Evolutionary conservation across 805 yeast genomes (phyloP), one percentile per base, ranked within the genome.

Genomic region (Yamadazyma scolyti): DNA sequence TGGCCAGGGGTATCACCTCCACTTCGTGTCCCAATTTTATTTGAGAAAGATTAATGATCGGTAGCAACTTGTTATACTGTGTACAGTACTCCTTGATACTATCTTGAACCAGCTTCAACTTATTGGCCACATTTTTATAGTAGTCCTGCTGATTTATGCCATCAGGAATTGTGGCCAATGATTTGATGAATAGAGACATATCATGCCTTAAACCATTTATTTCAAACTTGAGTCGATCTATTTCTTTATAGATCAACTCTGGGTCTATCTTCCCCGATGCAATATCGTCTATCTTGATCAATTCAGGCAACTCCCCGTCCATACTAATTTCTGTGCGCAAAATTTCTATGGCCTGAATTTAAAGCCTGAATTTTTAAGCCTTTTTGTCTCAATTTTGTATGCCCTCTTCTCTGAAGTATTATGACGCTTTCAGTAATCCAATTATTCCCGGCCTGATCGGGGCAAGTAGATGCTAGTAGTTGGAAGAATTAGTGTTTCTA

Each of bases 41-140:
- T 45, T 73, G 77, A 1, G 77, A 61, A 38, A 70, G 59, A 39
- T 73, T 60, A 25, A 74, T 68, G 24, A 74, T 60, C 4, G 80
- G 79, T 2, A 71, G 49, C 11, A 74, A 50, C 34, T 65, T 54
- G 30, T 61, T 68, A 46, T 71, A 74, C 30, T 67, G 58, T 5
- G 43, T 52, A 38, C 68, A 61, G 36, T 72, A 73, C 4, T 58
- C 61, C 18, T 60, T 59, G 25, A 73, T 67, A 31, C 60, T 55
- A 9, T 34, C 42, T 38, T 63, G 66, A 4, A 73, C 56, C 6
- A 54, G 44, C 20, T 61, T 55, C 26, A 70, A 60, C 19, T 53
- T 44, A 28, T 54, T 56, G 3, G 57, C 48, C 8, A 71, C 65
- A 9, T 44, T 50, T 30, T 52, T 58, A 36, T 63, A 58, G 37